Percentiles rank a stretch among this genome's conserved stretches.
These are phyloP conservation scores for Scheffersomyces coipomensis DNA, from an alignment of 805 yeast genomes.

Conservation along the genomic window DNA sequence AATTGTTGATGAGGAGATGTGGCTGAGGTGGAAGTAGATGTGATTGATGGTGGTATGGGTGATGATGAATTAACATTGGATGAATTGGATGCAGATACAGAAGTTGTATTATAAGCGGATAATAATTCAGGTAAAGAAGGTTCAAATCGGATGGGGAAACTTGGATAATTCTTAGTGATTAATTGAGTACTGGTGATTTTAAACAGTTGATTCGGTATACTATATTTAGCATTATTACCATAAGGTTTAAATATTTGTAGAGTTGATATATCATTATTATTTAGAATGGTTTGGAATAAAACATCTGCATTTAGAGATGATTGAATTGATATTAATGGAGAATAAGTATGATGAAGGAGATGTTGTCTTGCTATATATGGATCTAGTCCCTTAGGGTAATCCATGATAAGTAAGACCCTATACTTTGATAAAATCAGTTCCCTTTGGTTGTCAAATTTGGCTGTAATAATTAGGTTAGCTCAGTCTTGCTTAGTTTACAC, in stretches of 20 bases:
- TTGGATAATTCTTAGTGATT: constrained; percentile 47
- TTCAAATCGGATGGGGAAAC: constrained; percentile 58
- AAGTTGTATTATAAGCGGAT: constrained; percentile 21
- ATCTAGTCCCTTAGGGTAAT: constrained; percentile 34
- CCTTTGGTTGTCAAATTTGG: too few species aligned
- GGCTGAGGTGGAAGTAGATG: neutral
- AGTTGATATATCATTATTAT: constrained; percentile 34
- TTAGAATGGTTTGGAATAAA: constrained; percentile 40
- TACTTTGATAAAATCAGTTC: too few species aligned
- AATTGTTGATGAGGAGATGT: constrained; percentile 6
- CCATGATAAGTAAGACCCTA: constrained; percentile 10
- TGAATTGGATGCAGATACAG: neutral
- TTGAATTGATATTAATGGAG: constrained; percentile 53
- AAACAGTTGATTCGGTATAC: constrained; percentile 38
- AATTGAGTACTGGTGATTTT: constrained; percentile 53
- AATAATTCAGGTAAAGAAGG: constrained; percentile 38
- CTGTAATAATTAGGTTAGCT: too few species aligned
- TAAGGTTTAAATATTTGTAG: constrained; percentile 52
- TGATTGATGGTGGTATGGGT: too few species aligned
- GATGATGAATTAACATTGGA: constrained; percentile 16
- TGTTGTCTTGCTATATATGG: constrained; percentile 40
- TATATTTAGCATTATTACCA: constrained; percentile 52
- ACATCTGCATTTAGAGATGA: constrained; percentile 47
- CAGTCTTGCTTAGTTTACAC: too few species aligned
- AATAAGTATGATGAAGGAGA: constrained; percentile 44